Conservation (phyloP, 495 filamentous ascomycete species). For the Paragyromitra xinjiangensis region DNA sequence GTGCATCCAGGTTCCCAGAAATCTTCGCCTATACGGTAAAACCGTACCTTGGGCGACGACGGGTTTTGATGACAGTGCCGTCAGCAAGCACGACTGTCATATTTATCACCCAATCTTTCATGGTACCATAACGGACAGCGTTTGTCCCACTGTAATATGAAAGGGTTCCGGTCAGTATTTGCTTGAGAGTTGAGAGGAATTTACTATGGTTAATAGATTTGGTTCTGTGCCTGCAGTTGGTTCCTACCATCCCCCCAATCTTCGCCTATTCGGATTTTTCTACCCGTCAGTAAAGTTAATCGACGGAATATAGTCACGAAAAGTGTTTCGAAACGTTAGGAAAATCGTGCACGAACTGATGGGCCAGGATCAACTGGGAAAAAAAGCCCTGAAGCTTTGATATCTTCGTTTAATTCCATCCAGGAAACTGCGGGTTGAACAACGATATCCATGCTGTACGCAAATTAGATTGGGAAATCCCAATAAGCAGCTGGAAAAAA, state of each 20-base stretch:
- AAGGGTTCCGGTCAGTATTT: slow-evolving; percentile 14
- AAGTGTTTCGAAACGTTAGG: neutral
- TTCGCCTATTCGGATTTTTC: slow-evolving; percentile 45
- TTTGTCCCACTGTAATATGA: slow-evolving; percentile 72
- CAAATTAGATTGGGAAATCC: slow-evolving; percentile 25
- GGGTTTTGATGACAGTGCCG: slow-evolving; percentile 80
- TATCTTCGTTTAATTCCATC: slow-evolving; percentile 84
- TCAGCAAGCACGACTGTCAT: slow-evolving; percentile 82
- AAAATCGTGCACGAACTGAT: slow-evolving; percentile 59
- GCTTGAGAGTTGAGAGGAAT: neutral
- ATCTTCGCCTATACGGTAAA: neutral
- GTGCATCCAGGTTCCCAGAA: neutral
- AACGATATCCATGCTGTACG: slow-evolving; percentile 77
- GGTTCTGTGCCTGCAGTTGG: slow-evolving; percentile 66
- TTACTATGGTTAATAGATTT: neutral
- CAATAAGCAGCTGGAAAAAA: neutral
- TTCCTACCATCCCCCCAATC: slow-evolving; percentile 73
- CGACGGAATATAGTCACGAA: neutral
- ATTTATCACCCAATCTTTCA: slow-evolving; percentile 88
- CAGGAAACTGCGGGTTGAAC: slow-evolving; percentile 92
- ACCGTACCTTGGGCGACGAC: slow-evolving; percentile 67
- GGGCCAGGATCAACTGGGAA: slow-evolving; percentile 85
- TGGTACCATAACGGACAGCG: slow-evolving; percentile 81
- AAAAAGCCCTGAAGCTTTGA: slow-evolving; percentile 80
- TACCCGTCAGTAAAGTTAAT: slow-evolving; percentile 19